Evolutionary conservation across 2,329 filamentous ascomycete species (phyloP).

Genomic region (Ceratocystis albifundus): DNA sequence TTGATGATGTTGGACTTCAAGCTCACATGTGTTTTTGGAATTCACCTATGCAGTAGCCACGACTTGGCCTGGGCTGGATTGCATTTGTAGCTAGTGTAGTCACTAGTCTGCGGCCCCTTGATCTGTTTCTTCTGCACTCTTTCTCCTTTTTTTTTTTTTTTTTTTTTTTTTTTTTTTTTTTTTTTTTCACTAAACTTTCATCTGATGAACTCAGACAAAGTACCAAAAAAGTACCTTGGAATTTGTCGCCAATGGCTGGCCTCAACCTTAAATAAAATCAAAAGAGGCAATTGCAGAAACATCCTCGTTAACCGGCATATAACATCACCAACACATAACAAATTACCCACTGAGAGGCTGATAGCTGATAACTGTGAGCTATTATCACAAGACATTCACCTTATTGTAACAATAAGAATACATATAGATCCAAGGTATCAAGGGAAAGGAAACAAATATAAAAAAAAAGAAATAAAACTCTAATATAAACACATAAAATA

Average conservation of each 20-base stretch:
- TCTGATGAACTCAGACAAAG: background rate
- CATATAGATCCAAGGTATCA: background rate
- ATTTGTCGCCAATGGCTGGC: background rate
- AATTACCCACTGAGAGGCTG: background rate
- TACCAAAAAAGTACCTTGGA: background rate
- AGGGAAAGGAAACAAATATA: background rate
- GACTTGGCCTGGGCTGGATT: background rate
- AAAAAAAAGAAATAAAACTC: constrained; percentile 2
- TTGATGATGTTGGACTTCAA: background rate
- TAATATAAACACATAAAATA: constrained; percentile 1
- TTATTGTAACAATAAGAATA: background rate
- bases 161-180: too few species aligned
- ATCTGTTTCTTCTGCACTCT: background rate
- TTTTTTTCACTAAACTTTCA: background rate
- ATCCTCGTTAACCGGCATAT: background rate
- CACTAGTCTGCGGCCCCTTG: background rate
- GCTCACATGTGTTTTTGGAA: background rate
- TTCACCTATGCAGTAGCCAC: background rate
- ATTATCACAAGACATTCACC: background rate
- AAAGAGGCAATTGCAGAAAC: background rate
- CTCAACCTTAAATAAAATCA: background rate
- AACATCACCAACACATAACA: background rate
- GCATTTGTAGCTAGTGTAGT: background rate
- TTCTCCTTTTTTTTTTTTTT: background rate
- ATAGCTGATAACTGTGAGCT: background rate